A percentile compares a stretch with the other conserved stretches of the same genome.
These are phyloP conservation scores for Cercospora sojina DNA, from an alignment of 2,329 filamentous ascomycete genomes.

Conservation along the genomic window DNA sequence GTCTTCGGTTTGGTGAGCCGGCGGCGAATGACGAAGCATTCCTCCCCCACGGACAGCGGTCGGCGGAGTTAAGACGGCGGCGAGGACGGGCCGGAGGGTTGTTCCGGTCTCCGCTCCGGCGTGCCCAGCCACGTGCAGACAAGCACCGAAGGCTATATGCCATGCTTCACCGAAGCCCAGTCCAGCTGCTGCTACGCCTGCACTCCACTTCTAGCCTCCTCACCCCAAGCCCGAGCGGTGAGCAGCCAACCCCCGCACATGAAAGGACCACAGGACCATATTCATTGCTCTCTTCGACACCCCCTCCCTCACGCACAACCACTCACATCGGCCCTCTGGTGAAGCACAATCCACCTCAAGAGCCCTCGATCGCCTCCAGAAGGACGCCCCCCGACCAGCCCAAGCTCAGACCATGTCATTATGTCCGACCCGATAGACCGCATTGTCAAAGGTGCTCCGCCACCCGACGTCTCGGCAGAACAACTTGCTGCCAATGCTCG, in stretches of 20 bases:
- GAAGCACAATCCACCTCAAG: not conserved
- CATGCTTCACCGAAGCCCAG: not conserved
- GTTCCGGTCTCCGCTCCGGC: not conserved
- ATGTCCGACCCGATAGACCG: slow-evolving; percentile 62
- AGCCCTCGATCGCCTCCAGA: not conserved
- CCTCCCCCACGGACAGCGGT: not conserved
- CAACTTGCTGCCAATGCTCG: slow-evolving; percentile 42
- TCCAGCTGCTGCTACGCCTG: not conserved
- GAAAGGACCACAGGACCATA: not conserved
- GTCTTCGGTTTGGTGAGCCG: not conserved
- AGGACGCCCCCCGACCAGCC: not conserved
- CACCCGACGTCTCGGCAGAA: slow-evolving; percentile 55
- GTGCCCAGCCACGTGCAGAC: not conserved
- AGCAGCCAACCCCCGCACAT: not conserved
- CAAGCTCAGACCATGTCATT: slow-evolving; percentile 10
- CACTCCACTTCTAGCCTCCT: not conserved
- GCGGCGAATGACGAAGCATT: slow-evolving; percentile 2
- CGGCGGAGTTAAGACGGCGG: not conserved
- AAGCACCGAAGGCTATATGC: not conserved
- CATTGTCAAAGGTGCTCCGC: slow-evolving; percentile 84
- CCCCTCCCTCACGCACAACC: not conserved
- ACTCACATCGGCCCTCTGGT: not conserved
- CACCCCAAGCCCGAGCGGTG: not conserved
- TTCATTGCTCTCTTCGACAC: not conserved
- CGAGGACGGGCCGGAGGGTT: not conserved